Evolutionary conservation across 2,329 filamentous ascomycete genomes (phyloP), one percentile per base, ranked within the genome.

Genomic region (Diaporthe helianthi): DNA sequence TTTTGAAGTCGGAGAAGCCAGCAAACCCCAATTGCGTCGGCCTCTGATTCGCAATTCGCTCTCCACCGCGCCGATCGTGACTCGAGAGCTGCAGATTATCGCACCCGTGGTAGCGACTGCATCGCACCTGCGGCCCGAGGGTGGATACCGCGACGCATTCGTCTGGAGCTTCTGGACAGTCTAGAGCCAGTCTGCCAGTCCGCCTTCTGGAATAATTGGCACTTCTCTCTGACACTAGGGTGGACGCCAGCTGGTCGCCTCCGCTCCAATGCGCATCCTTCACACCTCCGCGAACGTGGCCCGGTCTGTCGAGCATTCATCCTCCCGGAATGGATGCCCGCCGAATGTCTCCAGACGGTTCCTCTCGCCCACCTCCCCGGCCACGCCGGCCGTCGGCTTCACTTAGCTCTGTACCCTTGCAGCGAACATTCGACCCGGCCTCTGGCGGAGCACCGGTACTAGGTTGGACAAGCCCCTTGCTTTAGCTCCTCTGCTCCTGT

Each of bases 321-420:
- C 61, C 63, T 65, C n/a, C 67, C 67, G 69, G 69, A 52, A 71
- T 71, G 69, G 69, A 71, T 69, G 69, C 54, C 67, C 69, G 67
- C 49, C 69, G 61, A 67, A 67, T 69, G 63, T 71, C 67, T 58
- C 67, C 64, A 66, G 67, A 71, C 69, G 60, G 65, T 58, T 58
- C 63, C 54, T 71, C 69, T 54, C 69, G 67, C 60, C 69, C 54
- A 69, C 69, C 69, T 65, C 67, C 63, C 41, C 67, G 63, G 31
- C 67, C 69, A 55, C 67, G 67, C 58, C 69, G 67, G 61, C 69
- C 69, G n/a, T 71, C 69, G 41, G 60, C 66, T 63, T 71, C 69
- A 31, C 69, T 71, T 49, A 64, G 63, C 60, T 71, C 67, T 41
- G 69, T 71, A 36, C 69, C 69, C 41, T 60, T 71, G 31, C 61